phyloP scores from a whole-genome alignment of 2,329 filamentous ascomycete genomes.

The Pyrenophora teres region DNA sequence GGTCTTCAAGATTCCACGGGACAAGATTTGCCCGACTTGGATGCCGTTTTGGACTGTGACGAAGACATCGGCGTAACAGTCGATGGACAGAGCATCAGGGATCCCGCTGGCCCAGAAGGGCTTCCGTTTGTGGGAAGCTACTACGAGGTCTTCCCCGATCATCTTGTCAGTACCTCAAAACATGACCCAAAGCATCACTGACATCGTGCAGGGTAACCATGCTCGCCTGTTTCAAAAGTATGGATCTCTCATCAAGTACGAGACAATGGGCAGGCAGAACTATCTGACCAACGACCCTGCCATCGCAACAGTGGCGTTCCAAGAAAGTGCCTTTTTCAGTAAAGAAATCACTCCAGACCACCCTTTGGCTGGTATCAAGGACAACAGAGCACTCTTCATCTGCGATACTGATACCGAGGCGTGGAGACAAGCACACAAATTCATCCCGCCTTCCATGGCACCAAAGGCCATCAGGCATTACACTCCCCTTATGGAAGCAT shows the following conservation, averaged over 20 bases:
- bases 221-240: conserved; percentile 19
- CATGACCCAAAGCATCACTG: background rate
- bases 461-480: conserved; percentile 19
- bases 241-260: conserved; percentile 16
- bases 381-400: conserved; percentile 14
- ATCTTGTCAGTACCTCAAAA: conserved; percentile 12
- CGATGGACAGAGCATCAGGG: conserved; percentile 14
- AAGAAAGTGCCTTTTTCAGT: conserved; percentile 18
- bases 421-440: conserved; percentile 17
- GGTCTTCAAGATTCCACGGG: conserved; percentile 19
- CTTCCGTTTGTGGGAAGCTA: conserved; percentile 21
- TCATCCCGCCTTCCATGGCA: conserved; percentile 18
- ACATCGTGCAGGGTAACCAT: conserved; percentile 14
- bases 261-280: conserved; percentile 13
- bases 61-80: conserved; percentile 18
- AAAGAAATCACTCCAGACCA: conserved; percentile 16
- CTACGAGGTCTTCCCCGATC: conserved; percentile 21
- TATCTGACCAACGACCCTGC: conserved; percentile 19
- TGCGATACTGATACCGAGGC: conserved; percentile 18
- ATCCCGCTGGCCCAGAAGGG: conserved; percentile 15
- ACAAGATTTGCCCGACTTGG: conserved; percentile 13
- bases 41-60: conserved; percentile 19
- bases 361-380: conserved; percentile 15
- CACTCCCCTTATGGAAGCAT: conserved; percentile 16
- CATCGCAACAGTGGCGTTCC: conserved; percentile 15